These are phyloP conservation scores for Erodium texanum DNA, from an alignment of 441 rosid genomes.

Conservation along the genomic window DNA sequence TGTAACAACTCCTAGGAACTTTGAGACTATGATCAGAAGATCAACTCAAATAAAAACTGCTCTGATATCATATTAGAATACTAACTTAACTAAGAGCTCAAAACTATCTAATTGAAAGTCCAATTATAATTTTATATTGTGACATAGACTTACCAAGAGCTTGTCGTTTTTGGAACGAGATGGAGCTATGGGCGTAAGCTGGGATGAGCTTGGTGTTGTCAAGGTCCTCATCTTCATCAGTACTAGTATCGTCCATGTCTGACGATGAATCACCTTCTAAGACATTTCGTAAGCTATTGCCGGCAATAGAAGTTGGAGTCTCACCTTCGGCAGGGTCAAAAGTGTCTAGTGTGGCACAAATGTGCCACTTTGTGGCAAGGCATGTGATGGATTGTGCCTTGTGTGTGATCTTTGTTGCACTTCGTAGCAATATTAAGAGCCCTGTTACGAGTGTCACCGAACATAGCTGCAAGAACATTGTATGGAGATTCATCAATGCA, in stretches of 20 bases:
- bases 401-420: conserved; percentile 88
- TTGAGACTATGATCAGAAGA: too few relatives aligned
- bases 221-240: conserved; percentile 75
- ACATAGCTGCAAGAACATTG: conserved; percentile 52
- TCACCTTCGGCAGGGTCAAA: conserved; percentile 59
- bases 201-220: conserved; percentile 68
- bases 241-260: conserved; percentile 40
- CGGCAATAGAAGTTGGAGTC: conserved; percentile 36
- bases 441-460: conserved; percentile 64
- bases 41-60: too few relatives aligned
- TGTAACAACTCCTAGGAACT: too few relatives aligned
- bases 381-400: conserved; percentile 72
- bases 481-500: background rate
- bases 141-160: conserved; percentile 65
- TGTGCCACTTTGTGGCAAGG: conserved; percentile 86
- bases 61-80: too few relatives aligned
- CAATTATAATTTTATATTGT: too few relatives aligned
- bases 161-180: conserved; percentile 78
- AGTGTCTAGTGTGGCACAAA: conserved; percentile 64
- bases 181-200: conserved; percentile 59
- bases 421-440: conserved; percentile 52
- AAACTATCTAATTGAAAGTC: too few relatives aligned
- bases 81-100: too few relatives aligned
- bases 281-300: conserved; percentile 16
- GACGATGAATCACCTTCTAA: conserved; percentile 25